A percentile compares a stretch with the other conserved stretches of the same genome.
These are phyloP conservation scores for Cyclocybe cylindracea DNA, from an alignment of 768 basidiomycete species.

Conservation along the genomic window DNA sequence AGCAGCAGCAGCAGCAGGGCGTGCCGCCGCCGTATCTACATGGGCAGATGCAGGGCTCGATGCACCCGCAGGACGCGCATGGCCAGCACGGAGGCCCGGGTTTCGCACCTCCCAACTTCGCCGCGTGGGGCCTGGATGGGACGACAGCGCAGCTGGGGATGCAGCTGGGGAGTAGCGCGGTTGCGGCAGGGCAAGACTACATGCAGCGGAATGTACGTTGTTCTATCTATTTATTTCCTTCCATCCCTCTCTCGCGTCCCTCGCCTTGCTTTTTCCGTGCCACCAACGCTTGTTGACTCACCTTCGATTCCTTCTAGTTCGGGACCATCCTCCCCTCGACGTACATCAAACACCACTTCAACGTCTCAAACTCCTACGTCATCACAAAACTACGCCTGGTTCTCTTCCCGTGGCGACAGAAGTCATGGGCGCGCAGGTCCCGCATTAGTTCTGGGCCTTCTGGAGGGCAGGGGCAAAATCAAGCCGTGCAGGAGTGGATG, in stretches of 20 bases:
- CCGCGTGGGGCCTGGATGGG: constrained; percentile 86
- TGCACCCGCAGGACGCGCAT: constrained; percentile 32
- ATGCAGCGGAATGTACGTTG: constrained; percentile 86
- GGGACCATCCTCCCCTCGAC: constrained; percentile 76
- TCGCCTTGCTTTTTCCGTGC: not conserved
- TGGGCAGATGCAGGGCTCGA: constrained; percentile 24
- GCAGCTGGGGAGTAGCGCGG: constrained; percentile 90
- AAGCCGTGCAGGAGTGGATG: constrained; percentile 71
- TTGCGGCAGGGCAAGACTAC: constrained; percentile 93
- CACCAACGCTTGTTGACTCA: constrained; percentile 9
- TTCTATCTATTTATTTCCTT: not conserved
- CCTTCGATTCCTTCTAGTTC: constrained; percentile 49
- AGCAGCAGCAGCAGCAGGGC: constrained; percentile 24
- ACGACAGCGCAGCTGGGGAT: constrained; percentile 95
- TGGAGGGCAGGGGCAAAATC: too few species aligned
- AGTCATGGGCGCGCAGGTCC: constrained; percentile 77
- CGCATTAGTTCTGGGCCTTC: constrained; percentile 19
- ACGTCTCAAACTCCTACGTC: constrained; percentile 96
- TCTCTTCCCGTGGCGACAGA: constrained; percentile 95
- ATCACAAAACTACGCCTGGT: constrained; percentile 84
- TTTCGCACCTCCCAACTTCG: constrained; percentile 45
- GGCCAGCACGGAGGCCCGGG: constrained; percentile 29
- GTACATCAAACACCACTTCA: constrained; percentile 87
- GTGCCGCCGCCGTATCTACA: constrained; percentile 32
- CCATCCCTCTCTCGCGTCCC: not conserved